Evolutionary conservation across 371 early-diverging fungal genomes (phyloP).

Genomic region (Basidiobolus heterosporus): DNA sequence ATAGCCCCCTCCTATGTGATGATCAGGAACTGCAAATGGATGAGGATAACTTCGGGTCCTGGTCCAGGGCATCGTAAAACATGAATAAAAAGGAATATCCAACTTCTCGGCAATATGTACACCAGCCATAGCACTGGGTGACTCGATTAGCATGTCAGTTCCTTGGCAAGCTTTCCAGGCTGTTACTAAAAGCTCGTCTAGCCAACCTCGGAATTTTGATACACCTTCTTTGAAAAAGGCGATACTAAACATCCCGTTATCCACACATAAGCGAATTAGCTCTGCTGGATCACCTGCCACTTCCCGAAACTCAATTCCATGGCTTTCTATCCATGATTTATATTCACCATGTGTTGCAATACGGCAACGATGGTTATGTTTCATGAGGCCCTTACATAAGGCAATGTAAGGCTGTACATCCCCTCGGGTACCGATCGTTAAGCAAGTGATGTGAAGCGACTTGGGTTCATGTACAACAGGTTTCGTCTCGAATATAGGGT

Average conservation of each 20-base stretch:
- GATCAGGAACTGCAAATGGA: conserved; percentile 56
- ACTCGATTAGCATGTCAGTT: conserved; percentile 57
- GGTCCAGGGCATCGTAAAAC: conserved; percentile 74
- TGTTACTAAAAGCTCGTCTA: conserved; percentile 47
- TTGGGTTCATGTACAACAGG: conserved; percentile 3
- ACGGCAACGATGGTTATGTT: conserved; percentile 51
- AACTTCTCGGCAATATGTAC: conserved; percentile 64
- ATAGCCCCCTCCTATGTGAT: conserved; percentile 43
- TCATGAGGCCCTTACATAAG: conserved; percentile 51
- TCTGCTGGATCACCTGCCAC: conserved; percentile 56
- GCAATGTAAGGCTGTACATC: conserved; percentile 80
- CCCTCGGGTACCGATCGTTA: conserved; percentile 75
- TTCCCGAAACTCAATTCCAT: conserved; percentile 53
- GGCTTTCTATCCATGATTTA: conserved; percentile 52
- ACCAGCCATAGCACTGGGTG: conserved; percentile 63
- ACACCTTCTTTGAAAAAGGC: conserved; percentile 48
- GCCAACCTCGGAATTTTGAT: conserved; percentile 52
- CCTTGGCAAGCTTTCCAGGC: conserved; percentile 57
- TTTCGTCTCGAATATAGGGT: conserved; percentile 8
- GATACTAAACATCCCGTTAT: conserved; percentile 57
- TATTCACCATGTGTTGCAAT: conserved; percentile 67
- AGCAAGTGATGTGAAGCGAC: conserved; percentile 52
- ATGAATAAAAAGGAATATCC: conserved; percentile 49
- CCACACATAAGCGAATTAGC: conserved; percentile 55
- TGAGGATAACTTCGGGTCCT: conserved; percentile 65